A percentile compares a stretch with the other conserved stretches of the same genome.
These are phyloP conservation scores for Ziziphus jujuba DNA, from an alignment of 306 rosid genomes.

Conservation along the genomic window DNA sequence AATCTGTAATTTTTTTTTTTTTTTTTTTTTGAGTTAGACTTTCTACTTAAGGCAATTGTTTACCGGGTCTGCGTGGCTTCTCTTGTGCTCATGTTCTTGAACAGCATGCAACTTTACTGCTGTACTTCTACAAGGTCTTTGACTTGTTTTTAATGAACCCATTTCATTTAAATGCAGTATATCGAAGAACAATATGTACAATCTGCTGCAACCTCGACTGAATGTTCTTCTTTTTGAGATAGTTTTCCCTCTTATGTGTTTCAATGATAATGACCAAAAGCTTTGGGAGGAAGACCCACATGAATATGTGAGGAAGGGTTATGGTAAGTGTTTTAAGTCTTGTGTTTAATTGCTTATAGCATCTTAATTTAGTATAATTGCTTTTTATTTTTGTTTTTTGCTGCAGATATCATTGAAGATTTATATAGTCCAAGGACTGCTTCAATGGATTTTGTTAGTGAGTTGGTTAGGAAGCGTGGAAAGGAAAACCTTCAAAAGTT, in stretches of 20 bases:
- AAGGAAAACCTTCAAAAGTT: conserved; percentile 92
- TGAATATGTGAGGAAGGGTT: conserved; percentile 97
- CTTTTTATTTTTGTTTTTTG: conserved; percentile 21
- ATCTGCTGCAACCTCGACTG: conserved; percentile 80
- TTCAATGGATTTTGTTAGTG: conserved; percentile 95
- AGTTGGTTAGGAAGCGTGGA: conserved; percentile 92
- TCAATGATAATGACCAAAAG: conserved; percentile 84
- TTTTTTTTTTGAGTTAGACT: no score
- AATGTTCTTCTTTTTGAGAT: conserved; percentile 88
- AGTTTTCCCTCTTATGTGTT: conserved; percentile 95
- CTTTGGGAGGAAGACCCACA: conserved; percentile 99
- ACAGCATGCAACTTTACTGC: neutral
- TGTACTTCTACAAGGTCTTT: no score
- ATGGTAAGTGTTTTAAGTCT: conserved; percentile 57
- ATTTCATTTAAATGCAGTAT: conserved; percentile 54
- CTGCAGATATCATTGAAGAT: conserved; percentile 91
- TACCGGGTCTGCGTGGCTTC: no score
- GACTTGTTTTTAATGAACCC: neutral
- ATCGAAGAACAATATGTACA: conserved; percentile 80
- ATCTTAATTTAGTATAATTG: neutral
- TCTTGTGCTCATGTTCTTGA: no score
- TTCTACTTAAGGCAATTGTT: no score
- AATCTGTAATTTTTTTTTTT: no score
- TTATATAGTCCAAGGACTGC: conserved; percentile 97
- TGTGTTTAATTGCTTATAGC: conserved; percentile 6